Conservation (phyloP, 2,329 filamentous ascomycete species). For the Phoma herbarum region DNA sequence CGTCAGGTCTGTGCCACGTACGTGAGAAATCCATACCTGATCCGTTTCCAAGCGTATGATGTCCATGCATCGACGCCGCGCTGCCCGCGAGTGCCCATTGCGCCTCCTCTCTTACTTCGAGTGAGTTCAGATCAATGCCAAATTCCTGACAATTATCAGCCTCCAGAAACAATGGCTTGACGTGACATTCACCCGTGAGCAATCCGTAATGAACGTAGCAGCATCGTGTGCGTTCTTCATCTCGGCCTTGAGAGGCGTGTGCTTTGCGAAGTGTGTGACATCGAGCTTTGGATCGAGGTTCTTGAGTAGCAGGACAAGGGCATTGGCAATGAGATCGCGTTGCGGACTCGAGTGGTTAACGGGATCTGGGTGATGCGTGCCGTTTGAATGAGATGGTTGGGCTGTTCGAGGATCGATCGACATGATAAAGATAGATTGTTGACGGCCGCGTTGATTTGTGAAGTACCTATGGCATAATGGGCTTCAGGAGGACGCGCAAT, state of each 20-base stretch:
- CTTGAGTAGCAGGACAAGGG: slow-evolving; percentile 8
- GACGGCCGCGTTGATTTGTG: neutral
- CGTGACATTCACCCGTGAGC: neutral
- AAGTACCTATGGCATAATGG: too few species aligned
- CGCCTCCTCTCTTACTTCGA: slow-evolving; percentile 9
- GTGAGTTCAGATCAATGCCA: neutral
- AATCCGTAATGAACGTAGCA: slow-evolving; percentile 6
- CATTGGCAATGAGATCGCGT: slow-evolving; percentile 8
- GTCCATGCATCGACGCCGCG: slow-evolving; percentile 12
- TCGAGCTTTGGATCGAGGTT: slow-evolving; percentile 13
- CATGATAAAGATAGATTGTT: neutral
- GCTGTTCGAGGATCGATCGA: neutral
- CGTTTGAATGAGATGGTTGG: neutral
- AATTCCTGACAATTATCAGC: slow-evolving; percentile 1
- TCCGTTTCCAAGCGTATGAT: neutral
- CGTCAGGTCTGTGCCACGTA: too few species aligned
- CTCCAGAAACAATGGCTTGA: too few species aligned
- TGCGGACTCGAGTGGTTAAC: slow-evolving; percentile 2
- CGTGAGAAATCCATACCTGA: too few species aligned
- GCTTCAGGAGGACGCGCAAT: neutral
- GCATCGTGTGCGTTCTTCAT: slow-evolving; percentile 10
- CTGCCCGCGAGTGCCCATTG: slow-evolving; percentile 13
- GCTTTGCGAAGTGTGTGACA: slow-evolving; percentile 7
- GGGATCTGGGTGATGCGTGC: neutral
- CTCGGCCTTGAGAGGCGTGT: slow-evolving; percentile 13